Evolutionary conservation across 345 rosid species (phyloP), one percentile per base, ranked within the genome.

Genomic region (Arabidopsis arenosa): DNA sequence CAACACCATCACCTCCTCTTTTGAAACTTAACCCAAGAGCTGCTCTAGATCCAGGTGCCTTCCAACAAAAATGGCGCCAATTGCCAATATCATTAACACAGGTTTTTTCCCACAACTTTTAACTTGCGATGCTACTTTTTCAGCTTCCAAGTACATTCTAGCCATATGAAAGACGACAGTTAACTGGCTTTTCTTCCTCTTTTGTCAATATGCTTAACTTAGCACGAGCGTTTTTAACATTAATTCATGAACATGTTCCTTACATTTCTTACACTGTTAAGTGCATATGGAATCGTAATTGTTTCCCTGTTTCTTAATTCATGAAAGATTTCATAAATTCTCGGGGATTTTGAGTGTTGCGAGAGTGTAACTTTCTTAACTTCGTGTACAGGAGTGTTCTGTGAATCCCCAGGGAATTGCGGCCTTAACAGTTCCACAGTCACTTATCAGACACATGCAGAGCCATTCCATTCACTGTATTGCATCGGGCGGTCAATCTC

Each of bases 21-120:
- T 74, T 92, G 86, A 92, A 88, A 80, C 99, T 95, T 36, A 88
- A 88, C 80, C 53, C 97, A 41, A 84, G 84, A 85, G 97, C 96
- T 83, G 82, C 79, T 71, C 82, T 92, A 15, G 93, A 90, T 67
- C 97, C 97, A 65, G 83, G 86, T 83, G 82, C 89, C 67, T 92
- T 94, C 78, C 97, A 92, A 82, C 91, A 89, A 74, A 92, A 92
- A 78, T 94, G 96, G 97, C 96, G 92, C 75, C 97, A 94, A 63
- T 80, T 94, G 49, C 87, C 96, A 14, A 58, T 88, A 66, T 78
- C 96, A 62, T 52, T 84, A 64, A 80, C 93, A 58, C 88, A 92
- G 95, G 98, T 94, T 55, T 63, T 62, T 63, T 51, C 6, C 21
- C 7, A 0, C 23, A 58, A 7, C 11, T 39, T 63, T 12, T 26